Evolutionary conservation across 2,329 filamentous ascomycete species (phyloP).

Genomic region (Penicillium thymicola): DNA sequence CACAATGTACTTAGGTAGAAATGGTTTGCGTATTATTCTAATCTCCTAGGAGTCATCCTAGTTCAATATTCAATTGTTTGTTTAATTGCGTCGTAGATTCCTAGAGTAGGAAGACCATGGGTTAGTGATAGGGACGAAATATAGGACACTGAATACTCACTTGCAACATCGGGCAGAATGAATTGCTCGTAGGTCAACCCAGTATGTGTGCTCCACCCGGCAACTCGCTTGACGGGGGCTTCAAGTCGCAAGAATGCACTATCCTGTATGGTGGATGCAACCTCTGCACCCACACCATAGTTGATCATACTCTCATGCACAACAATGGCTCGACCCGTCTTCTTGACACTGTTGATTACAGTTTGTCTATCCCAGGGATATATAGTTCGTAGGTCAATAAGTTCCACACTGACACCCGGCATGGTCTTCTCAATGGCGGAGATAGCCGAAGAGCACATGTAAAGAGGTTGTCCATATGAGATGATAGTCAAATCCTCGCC

Average conservation of each 20-base stretch:
- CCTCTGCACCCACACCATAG: conserved; percentile 81
- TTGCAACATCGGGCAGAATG: conserved; percentile 78
- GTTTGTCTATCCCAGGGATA: conserved; percentile 89
- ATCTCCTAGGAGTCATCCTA: not conserved
- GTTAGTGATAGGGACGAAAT: not conserved
- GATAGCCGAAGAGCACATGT: conserved; percentile 76
- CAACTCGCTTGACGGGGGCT: conserved; percentile 78
- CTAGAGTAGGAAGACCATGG: not conserved
- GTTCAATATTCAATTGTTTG: conserved; percentile 62
- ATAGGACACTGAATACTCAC: conserved; percentile 57
- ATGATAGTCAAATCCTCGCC: conserved; percentile 79
- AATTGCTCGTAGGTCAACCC: conserved; percentile 77
- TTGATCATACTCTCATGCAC: conserved; percentile 94
- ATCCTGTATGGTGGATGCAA: conserved; percentile 84
- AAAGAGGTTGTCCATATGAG: conserved; percentile 86
- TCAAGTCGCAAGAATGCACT: conserved; percentile 80
- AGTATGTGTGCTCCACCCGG: conserved; percentile 85
- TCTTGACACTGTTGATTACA: conserved; percentile 75
- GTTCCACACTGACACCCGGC: conserved; percentile 68
- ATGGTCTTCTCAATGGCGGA: conserved; percentile 70
- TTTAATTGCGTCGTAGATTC: conserved; percentile 30
- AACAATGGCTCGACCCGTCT: conserved; percentile 81
- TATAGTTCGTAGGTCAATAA: conserved; percentile 83
- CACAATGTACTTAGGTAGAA: not conserved
- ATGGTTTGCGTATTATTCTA: not conserved